phyloP scores from a whole-genome alignment of 805 yeast genomes.

The Saccharomyces kudriavzevii region DNA sequence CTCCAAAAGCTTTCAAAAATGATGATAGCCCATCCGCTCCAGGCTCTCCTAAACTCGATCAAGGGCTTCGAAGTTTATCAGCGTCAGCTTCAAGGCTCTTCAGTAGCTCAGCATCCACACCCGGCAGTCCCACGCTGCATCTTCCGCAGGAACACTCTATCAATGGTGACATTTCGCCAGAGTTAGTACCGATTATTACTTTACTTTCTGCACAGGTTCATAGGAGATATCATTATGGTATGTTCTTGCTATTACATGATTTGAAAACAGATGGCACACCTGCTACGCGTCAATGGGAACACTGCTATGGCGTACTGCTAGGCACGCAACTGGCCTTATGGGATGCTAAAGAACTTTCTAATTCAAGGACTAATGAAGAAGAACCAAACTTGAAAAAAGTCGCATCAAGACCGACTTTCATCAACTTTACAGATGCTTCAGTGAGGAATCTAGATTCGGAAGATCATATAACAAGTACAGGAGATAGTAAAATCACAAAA shows the following conservation, averaged over 20 bases:
- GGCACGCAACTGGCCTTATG: constrained; percentile 91
- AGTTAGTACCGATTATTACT: constrained; percentile 60
- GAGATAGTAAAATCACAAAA: constrained; percentile 32
- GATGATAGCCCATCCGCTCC: constrained; percentile 9
- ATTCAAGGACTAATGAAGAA: constrained; percentile 37
- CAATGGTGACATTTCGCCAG: constrained; percentile 30
- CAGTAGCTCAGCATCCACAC: constrained; percentile 9
- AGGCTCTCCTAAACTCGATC: constrained; percentile 6
- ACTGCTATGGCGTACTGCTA: constrained; percentile 82
- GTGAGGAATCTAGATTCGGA: constrained; percentile 62
- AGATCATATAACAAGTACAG: constrained; percentile 55
- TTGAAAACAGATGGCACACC: constrained; percentile 81
- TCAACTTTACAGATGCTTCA: constrained; percentile 88
- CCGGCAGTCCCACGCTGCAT: constrained; percentile 1
- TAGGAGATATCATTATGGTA: constrained; percentile 69
- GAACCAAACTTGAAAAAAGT: constrained; percentile 41
- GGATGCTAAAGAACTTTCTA: constrained; percentile 65
- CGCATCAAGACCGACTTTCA: constrained; percentile 69
- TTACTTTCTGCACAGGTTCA: constrained; percentile 65
- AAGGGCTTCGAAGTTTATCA: constrained; percentile 12
- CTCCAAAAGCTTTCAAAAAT: constrained; percentile 19
- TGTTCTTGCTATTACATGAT: constrained; percentile 64
- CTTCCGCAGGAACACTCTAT: constrained; percentile 14
- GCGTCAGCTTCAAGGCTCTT: constrained; percentile 17
- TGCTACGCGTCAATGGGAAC: constrained; percentile 77